Evolutionary conservation across 2,329 filamentous ascomycete species (phyloP), one percentile per base, ranked within the genome.

Genomic region (Alternaria metachromatica): DNA sequence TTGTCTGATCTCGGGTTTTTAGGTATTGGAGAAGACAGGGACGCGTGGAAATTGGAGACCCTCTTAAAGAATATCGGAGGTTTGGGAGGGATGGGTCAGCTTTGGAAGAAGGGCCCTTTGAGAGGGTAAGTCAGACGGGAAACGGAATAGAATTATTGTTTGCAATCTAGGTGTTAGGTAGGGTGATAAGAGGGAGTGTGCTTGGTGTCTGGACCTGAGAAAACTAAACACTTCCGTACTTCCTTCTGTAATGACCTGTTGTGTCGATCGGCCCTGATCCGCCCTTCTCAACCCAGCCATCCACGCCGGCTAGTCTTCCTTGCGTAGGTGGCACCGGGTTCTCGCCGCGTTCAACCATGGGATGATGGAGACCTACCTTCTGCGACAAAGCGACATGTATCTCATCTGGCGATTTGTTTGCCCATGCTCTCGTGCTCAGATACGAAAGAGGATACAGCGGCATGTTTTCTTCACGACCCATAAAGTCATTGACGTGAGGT

Each of bases 381-480:
- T 41, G 37, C 37, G 37, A 41, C 9, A 41, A 18, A 41, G 37
- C 37, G 37, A 41, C 9, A 41, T 41, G 37, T 41, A 41, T 41
- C n/a, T 41, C 37, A 41, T 41, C 37, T 18, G 37, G 37, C 37
- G 37, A 41, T 5, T 41, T 41, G 37, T 41, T 10, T 11, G 37
- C 15, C 81, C 80, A 83, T 1, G 60, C 73, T 6, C 67, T 67
- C 51, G 70, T 80, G 9, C 77, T 76, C 58, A 78, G 65, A 18
- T 75, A 62, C 63, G 77, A 81, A 20, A 88, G 78, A 1, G 88
- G 88, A 72, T 85, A 88, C 37, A 90, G 73, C 3, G 86, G 83
- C 70, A 85, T 80, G 74, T 88, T 88, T 8, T 81, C 76, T 41
- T 41, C 37, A 41, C 2, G 78, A 49, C 75, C 66, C 59, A 87